These are phyloP conservation scores for Nothophaeocryptopus gaeumannii DNA, from an alignment of 2,329 filamentous ascomycete genomes.

Conservation along the genomic window DNA sequence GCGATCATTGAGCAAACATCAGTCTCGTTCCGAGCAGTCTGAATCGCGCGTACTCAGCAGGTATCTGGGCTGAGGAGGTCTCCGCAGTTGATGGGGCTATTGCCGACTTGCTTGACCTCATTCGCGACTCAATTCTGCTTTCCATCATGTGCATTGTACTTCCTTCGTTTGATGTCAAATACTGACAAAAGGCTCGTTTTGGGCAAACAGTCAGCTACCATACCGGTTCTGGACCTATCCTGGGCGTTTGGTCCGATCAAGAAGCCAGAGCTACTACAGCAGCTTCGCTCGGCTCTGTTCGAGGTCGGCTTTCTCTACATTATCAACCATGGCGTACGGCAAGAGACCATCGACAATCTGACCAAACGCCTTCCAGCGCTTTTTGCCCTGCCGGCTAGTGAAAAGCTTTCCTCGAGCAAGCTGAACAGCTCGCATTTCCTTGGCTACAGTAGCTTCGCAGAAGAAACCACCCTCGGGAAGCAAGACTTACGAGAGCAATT, in stretches of 20 bases:
- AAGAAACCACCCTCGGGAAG: constrained; percentile 55
- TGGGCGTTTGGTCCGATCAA: constrained; percentile 38
- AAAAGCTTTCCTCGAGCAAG: constrained; percentile 45
- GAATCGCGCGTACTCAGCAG: too few species aligned
- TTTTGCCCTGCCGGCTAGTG: constrained; percentile 41
- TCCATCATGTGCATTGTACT: too few species aligned
- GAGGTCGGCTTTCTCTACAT: constrained; percentile 56
- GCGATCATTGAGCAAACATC: too few species aligned
- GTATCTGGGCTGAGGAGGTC: too few species aligned
- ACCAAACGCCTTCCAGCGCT: constrained; percentile 43
- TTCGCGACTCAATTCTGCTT: too few species aligned
- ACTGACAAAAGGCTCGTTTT: too few species aligned
- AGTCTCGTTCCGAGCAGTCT: too few species aligned
- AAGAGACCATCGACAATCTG: constrained; percentile 38
- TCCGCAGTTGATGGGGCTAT: too few species aligned
- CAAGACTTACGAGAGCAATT: constrained; percentile 58
- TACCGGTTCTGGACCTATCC: constrained; percentile 53
- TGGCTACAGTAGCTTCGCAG: constrained; percentile 56
- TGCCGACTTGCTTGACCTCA: too few species aligned
- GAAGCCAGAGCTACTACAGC: constrained; percentile 39
- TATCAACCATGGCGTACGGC: constrained; percentile 48
- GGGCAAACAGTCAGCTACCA: constrained; percentile 19
- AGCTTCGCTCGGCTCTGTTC: constrained; percentile 49
- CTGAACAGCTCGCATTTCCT: constrained; percentile 60
- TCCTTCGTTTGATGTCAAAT: too few species aligned